Conservation (phyloP, 192 early-diverging fungal genomes). For the Linnemannia zychae region DNA sequence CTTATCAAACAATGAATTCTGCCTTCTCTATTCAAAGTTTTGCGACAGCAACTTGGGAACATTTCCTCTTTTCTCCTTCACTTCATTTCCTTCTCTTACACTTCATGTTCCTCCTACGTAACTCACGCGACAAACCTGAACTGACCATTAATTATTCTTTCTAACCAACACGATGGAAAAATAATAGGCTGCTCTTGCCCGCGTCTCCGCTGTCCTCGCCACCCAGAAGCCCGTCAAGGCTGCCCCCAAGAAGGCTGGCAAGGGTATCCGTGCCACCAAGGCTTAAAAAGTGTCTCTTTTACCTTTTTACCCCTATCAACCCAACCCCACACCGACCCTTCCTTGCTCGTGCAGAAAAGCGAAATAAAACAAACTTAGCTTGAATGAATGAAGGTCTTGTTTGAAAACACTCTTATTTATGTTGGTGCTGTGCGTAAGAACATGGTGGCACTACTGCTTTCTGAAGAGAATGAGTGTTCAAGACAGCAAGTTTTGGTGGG, state of each 20-base stretch:
- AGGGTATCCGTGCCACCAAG: conserved; percentile 70
- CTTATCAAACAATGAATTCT: conserved; percentile 45
- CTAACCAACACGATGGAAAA: not conserved
- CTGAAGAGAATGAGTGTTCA: too few species aligned
- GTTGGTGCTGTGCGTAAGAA: not conserved
- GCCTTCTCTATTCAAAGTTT: conserved; percentile 52
- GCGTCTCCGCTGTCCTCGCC: conserved; percentile 74
- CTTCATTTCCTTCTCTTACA: not conserved
- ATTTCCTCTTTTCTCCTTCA: conserved; percentile 12
- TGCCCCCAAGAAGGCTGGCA: conserved; percentile 69
- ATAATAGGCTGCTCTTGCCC: conserved; percentile 77
- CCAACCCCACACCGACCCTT: not conserved
- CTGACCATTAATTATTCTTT: not conserved
- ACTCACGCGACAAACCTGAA: not conserved
- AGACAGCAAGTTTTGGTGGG: too few species aligned
- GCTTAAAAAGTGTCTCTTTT: conserved; percentile 24
- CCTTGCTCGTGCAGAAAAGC: conserved; percentile 7
- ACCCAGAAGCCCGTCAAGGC: conserved; percentile 73
- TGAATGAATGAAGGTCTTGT: conserved; percentile 34
- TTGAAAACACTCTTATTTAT: not conserved
- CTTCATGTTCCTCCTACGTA: not conserved
- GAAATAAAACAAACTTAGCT: not conserved
- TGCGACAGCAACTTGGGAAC: conserved; percentile 53
- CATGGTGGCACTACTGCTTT: too few species aligned
- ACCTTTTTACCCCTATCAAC: not conserved